These are phyloP conservation scores for Chlorella sorokiniana DNA, from an alignment of 139 green algal genomes.

Conservation along the genomic window DNA sequence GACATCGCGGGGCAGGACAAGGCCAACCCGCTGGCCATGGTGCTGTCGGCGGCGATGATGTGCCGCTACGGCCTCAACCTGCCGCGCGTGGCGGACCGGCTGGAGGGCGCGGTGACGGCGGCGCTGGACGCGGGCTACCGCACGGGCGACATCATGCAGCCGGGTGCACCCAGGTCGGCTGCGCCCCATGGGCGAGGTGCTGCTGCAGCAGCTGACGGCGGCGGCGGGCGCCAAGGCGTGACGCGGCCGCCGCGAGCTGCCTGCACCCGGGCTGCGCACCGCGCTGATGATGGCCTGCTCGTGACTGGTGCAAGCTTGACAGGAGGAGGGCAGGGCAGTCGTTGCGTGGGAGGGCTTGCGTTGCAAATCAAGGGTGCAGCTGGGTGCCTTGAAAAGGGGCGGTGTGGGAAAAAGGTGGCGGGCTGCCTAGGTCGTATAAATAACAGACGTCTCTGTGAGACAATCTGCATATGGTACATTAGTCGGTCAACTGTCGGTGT, in stretches of 20 bases:
- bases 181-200: slow-evolving; percentile 80
- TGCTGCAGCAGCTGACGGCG: slow-evolving; percentile 58
- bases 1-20: slow-evolving; percentile 96
- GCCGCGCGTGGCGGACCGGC: slow-evolving; percentile 75
- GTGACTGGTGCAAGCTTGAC: too few relatives aligned
- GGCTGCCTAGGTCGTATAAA: too few relatives aligned
- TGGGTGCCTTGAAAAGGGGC: too few relatives aligned
- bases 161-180: slow-evolving; percentile 80
- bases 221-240: neutral
- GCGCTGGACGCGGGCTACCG: slow-evolving; percentile 87
- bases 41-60: slow-evolving; percentile 99
- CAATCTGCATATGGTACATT: too few relatives aligned
- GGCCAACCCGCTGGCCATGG: slow-evolving; percentile 92
- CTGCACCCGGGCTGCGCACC: neutral
- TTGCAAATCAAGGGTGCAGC: too few relatives aligned
- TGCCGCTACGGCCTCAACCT: slow-evolving; percentile 94
- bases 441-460: too few relatives aligned
- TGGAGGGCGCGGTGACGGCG: slow-evolving; percentile 86
- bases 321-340: too few relatives aligned
- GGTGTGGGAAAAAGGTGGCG: too few relatives aligned
- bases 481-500: too few relatives aligned
- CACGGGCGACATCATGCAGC: slow-evolving; percentile 91
- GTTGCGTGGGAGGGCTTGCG: too few relatives aligned
- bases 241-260: too few relatives aligned
- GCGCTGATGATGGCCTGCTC: neutral